Evolutionary conservation across 2,329 filamentous ascomycete genomes (phyloP), one percentile per base, ranked within the genome.

Genomic region (Alternaria gaisen): DNA sequence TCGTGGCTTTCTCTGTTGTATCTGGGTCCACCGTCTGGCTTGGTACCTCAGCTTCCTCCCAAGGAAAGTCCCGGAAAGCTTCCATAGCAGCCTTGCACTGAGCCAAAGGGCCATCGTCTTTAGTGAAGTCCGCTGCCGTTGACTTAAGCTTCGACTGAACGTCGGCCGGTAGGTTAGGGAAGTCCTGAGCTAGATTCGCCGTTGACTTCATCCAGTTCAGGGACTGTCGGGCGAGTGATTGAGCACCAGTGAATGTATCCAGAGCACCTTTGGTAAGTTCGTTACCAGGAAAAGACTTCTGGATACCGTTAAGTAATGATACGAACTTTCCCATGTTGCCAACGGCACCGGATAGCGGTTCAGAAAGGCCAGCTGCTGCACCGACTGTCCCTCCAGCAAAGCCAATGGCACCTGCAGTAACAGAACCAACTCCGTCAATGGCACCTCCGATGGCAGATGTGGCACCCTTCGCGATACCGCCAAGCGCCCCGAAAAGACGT

Each of bases 221-320:
- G 6, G 63, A 58, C 20, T 57, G 41, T 14, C 60, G 56, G 2
- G 63, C 60, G 11, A 64, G 54, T 26, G 61, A 58, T 24, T 60
- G 58, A 18, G 55, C 65, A 32, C 44, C 24, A 5, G 40, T 51
- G 14, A 61, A 52, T 2, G 56, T 44, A 3, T 53, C 34, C 5
- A 64, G 22, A 1, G 58, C 63, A 16, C 34, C 32, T 16, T 61
- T 22, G 3, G 56, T 55, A 5, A 66, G 53, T 30, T 56, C 32
- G 11, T 53, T 54, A 2, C 53, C 38, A 10, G 55, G 48, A 7
- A 69, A 58, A 5, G 58, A 22, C n/a, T 66, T 30, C 26, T 67
- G 63, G 3, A 69, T 61, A 22, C 66, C 66, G 51, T 69, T 69
- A n/a, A 69, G 22, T 1, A 56, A 50, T 22, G 62, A 58, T 18